phyloP scores from a whole-genome alignment of 2,329 filamentous ascomycete genomes.

The Aspergillus pseudoterreus region DNA sequence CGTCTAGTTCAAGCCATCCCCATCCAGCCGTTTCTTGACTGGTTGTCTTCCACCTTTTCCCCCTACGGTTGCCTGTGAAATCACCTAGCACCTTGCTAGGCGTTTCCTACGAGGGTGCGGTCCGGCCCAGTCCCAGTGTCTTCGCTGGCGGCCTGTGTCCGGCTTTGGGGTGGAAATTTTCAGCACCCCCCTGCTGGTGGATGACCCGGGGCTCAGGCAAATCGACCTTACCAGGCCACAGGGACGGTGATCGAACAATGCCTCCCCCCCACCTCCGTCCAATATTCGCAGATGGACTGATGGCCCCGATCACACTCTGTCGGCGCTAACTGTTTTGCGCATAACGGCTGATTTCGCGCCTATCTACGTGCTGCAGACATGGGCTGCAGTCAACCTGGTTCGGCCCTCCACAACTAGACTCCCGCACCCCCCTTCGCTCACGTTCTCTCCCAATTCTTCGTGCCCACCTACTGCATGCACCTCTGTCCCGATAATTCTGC shows the following conservation, averaged over 20 bases:
- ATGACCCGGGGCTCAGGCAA: constrained; percentile 1
- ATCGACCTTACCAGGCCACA: constrained; percentile 8
- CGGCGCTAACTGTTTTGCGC: constrained; percentile 30
- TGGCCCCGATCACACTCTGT: constrained; percentile 21
- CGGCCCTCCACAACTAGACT: constrained; percentile 17
- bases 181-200: not conserved
- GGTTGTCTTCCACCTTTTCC: not conserved
- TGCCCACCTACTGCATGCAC: constrained; percentile 23
- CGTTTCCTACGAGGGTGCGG: not conserved
- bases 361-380: constrained; percentile 25
- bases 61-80: not conserved
- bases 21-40: constrained; percentile 4
- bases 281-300: constrained; percentile 14
- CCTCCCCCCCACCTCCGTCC: not conserved
- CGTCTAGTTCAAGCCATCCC: not conserved
- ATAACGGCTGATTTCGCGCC: constrained; percentile 19
- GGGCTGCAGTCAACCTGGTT: constrained; percentile 26
- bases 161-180: not conserved
- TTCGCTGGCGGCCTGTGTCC: not conserved
- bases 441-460: constrained; percentile 12
- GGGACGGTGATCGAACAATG: constrained; percentile 9
- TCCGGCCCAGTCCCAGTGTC: not conserved
- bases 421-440: constrained; percentile 13
- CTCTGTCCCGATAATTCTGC: constrained; percentile 29
- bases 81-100: not conserved